phyloP scores from a whole-genome alignment of 331 rosid genomes.

The Erythrophleum ivorense region DNA sequence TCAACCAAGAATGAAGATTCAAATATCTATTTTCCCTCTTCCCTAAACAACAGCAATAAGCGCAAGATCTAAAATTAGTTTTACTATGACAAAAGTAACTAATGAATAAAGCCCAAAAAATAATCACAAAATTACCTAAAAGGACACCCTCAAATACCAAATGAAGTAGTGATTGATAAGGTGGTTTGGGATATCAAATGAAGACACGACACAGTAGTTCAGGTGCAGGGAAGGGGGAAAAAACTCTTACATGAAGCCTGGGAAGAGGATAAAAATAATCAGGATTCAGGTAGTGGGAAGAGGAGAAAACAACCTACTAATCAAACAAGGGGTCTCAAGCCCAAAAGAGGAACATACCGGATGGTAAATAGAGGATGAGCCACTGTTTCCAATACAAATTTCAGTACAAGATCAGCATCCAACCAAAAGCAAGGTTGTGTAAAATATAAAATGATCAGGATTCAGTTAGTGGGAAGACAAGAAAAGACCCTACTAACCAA shows the following conservation, averaged over 20 bases:
- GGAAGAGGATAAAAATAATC: neutral
- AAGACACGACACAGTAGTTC: slow-evolving; percentile 14
- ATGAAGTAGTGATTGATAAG: slow-evolving; percentile 6
- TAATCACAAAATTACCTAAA: neutral
- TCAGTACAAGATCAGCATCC: neutral
- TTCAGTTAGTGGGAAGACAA: neutral
- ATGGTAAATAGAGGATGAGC: neutral
- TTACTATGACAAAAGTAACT: neutral
- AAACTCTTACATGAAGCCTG: neutral
- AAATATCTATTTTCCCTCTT: neutral
- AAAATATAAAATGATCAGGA: neutral
- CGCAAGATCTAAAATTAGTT: neutral
- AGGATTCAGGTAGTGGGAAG: neutral
- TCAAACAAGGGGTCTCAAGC: neutral
- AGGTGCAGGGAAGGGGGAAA: neutral
- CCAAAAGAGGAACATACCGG: slow-evolving; percentile 1
- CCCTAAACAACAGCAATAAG: neutral
- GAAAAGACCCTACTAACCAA: neutral
- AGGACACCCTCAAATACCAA: neutral
- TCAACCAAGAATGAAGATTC: neutral
- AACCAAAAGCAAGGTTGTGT: neutral
- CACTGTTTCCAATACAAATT: neutral
- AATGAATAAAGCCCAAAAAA: neutral
- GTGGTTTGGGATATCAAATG: slow-evolving; percentile 19
- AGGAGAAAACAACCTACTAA: neutral